Base-by-base conservation (phyloP, 2,329 filamentous ascomycete genomes). In the Xylaria sp. region DNA sequence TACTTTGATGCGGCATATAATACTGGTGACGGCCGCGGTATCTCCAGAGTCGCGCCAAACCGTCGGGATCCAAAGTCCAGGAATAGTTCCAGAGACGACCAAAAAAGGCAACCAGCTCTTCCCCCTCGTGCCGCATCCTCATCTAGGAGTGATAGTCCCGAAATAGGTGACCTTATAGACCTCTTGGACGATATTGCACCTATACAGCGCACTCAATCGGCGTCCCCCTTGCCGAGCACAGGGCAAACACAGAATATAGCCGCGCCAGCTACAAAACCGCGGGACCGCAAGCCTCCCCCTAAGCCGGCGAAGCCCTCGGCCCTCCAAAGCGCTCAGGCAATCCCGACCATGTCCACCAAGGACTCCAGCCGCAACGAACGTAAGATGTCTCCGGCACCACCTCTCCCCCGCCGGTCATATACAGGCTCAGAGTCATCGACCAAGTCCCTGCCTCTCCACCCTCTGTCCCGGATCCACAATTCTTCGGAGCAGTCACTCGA, bases 1-100 rank as follows among this genome's bases (percentile, higher is more conserved):
- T 98, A 96, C 78, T 98, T 98, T 76, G 93, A 97, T 72, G 86
- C 89, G 1, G 79, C 81, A 0, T 82, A 83, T 61, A 78, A 81
- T 12, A 63, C 77, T 10, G 65, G 66, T 15, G 72, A 70, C 58
- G 59, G 65, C 73, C 55, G 66, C 41, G 75, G 79, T 51, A 64
- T 44, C 23, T 59, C 61, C 9, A 66, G 51, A 55, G 50, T 63
- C 48, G n/a, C 54, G 66, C 50, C n/a, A 63, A 37, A 52, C 20
- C 55, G 15, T 28, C 51, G 6, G 46, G 44, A 71, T 41, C 72
- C 63, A 37, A 60, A 69, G 63, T 69, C 69, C 71, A 68, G 70
- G 7, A 55, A 50, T 1, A 72, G 68, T 54, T 63, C 72, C 2
- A 69, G 31, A 18, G 75, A 79, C 18, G 69, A 77, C 13, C 66